These are phyloP conservation scores for Hymenoscyphus fructigenus DNA, from an alignment of 2,329 filamentous ascomycete genomes.

Conservation along the genomic window DNA sequence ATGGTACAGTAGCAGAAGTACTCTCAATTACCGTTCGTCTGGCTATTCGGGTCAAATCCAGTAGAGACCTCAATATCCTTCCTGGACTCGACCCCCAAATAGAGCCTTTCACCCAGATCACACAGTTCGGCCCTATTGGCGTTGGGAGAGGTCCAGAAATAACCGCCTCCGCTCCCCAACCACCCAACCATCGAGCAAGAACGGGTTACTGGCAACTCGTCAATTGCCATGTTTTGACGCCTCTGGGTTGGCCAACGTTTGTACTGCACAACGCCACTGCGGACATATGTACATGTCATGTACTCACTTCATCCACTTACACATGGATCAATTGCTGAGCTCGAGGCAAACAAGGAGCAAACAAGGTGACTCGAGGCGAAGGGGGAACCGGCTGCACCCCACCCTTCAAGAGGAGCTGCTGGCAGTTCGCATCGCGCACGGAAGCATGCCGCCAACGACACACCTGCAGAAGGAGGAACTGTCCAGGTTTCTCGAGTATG, in stretches of 20 bases:
- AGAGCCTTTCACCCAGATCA: slow-evolving; percentile 2
- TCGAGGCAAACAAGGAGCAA: background rate
- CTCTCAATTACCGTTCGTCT: slow-evolving; percentile 1
- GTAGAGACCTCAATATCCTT: background rate
- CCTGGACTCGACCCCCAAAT: background rate
- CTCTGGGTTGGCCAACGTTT: background rate
- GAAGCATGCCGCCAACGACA: slow-evolving; percentile 1
- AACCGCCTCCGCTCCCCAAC: background rate
- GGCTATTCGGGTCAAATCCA: slow-evolving; percentile 3
- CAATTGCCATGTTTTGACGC: background rate
- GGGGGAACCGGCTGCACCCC: background rate
- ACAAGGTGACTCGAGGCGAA: slow-evolving; percentile 4
- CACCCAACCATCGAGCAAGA: background rate
- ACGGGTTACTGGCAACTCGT: background rate
- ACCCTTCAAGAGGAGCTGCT: background rate
- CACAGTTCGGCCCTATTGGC: background rate
- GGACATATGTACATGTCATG: slow-evolving; percentile 5
- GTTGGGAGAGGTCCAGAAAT: background rate
- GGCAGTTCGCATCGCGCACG: slow-evolving; percentile 4
- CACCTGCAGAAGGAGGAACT: background rate
- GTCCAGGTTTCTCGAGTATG: background rate
- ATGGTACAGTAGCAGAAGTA: background rate
- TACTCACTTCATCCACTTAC: background rate
- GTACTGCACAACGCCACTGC: background rate
- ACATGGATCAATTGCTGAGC: slow-evolving; percentile 1